Percentiles rank a stretch among this genome's conserved stretches.
These are phyloP conservation scores for Leishmania martiniquensis DNA, from an alignment of 208 protist species.

Conservation along the genomic window DNA sequence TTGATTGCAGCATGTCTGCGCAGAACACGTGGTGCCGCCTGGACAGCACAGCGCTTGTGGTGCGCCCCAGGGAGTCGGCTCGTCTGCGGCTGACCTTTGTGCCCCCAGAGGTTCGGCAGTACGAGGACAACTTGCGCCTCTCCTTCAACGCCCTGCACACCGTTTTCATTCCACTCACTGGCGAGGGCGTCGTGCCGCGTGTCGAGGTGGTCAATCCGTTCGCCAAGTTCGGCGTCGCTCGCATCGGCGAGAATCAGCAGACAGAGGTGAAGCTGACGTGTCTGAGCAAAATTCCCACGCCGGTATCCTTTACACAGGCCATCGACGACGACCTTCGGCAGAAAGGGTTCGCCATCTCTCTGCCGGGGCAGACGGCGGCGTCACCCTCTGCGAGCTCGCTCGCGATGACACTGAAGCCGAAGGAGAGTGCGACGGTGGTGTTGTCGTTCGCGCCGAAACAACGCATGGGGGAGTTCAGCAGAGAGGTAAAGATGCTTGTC, in stretches of 20 bases:
- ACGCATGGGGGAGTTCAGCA: slow-evolving; percentile 91
- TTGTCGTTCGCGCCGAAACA: slow-evolving; percentile 79
- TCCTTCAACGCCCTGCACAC: slow-evolving; percentile 94
- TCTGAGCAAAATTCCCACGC: slow-evolving; percentile 73
- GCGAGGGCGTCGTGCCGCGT: slow-evolving; percentile 91
- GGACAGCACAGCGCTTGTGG: slow-evolving; percentile 87
- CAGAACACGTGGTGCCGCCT: slow-evolving; percentile 83
- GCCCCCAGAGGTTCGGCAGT: slow-evolving; percentile 81
- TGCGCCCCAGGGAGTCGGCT: slow-evolving; percentile 69
- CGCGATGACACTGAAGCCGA: slow-evolving; percentile 80
- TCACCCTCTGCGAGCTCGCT: not conserved
- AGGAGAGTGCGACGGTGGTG: slow-evolving; percentile 67
- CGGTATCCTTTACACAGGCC: slow-evolving; percentile 77
- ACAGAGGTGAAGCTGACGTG: slow-evolving; percentile 88
- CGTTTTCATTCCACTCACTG: slow-evolving; percentile 75
- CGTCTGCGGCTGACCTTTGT: slow-evolving; percentile 88
- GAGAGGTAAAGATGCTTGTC: slow-evolving; percentile 90
- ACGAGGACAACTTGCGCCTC: slow-evolving; percentile 92
- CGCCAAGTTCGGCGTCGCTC: slow-evolving; percentile 85
- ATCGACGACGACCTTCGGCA: slow-evolving; percentile 62
- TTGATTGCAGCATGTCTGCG: slow-evolving; percentile 85
- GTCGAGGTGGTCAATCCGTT: slow-evolving; percentile 89
- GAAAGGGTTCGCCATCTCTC: slow-evolving; percentile 70
- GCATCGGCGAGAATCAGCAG: slow-evolving; percentile 73
- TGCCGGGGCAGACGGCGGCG: slow-evolving; percentile 17